These are phyloP conservation scores for Inga oerstediana DNA, from an alignment of 306 rosid genomes.

Conservation along the genomic window DNA sequence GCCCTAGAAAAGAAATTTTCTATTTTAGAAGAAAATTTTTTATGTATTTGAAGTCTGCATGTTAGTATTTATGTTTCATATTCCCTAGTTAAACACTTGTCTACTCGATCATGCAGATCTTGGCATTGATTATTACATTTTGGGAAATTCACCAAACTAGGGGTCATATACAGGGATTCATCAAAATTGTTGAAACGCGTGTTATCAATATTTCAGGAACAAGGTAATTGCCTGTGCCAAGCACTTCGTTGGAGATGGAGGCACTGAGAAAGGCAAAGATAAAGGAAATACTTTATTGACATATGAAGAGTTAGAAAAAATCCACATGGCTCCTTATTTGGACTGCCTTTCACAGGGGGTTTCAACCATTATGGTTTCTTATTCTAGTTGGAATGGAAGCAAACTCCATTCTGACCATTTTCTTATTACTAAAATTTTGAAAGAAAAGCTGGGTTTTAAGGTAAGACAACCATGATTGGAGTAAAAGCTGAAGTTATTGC, in stretches of 20 bases:
- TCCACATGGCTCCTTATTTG: conserved; percentile 84
- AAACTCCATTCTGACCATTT: conserved; percentile 61
- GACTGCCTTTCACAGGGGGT: conserved; percentile 87
- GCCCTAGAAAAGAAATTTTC: background rate
- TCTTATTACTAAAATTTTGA: conserved; percentile 75
- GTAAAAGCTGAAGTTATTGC: background rate
- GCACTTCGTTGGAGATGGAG: conserved; percentile 97
- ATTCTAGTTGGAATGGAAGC: conserved; percentile 86
- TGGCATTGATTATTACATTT: background rate
- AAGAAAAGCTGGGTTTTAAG: conserved; percentile 80
- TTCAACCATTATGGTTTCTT: conserved; percentile 89
- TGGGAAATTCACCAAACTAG: background rate
- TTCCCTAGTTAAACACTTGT: background rate
- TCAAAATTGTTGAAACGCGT: background rate
- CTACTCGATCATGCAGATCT: background rate
- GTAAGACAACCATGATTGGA: conserved; percentile 33
- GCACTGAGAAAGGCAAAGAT: conserved; percentile 74
- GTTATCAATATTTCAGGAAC: conserved; percentile 54
- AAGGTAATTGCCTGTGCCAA: conserved; percentile 87
- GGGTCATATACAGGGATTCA: background rate
- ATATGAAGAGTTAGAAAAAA: conserved; percentile 76
- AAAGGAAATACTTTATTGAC: conserved; percentile 75
- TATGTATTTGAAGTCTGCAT: background rate
- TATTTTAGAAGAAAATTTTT: background rate
- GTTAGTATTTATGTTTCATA: background rate